Percentiles rank a stretch among this genome's conserved stretches.
Conservation (phyloP, 306 rosid species). For the Quercus robur region DNA sequence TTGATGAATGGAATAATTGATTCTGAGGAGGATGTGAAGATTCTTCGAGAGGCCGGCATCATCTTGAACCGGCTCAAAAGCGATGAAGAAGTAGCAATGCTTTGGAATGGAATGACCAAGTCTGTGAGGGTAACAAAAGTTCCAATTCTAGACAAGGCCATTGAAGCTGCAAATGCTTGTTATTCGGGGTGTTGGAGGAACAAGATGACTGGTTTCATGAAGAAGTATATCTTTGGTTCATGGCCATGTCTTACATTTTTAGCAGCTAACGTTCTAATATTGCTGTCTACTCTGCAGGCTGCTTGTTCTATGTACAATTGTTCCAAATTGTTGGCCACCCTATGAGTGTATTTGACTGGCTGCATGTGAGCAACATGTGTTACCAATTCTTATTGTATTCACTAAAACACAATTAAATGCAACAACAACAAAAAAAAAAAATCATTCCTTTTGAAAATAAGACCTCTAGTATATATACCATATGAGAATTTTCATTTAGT, state of each 20-base stretch:
- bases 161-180: not conserved
- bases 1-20: not conserved
- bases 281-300: not conserved
- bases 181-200: constrained; percentile 8
- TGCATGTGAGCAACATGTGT: not conserved
- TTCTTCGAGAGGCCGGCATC: constrained; percentile 3
- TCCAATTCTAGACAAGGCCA: not conserved
- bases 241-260: constrained; percentile 8
- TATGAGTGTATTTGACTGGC: not conserved
- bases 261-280: not conserved
- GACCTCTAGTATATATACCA: too few relatives aligned
- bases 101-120: constrained; percentile 12
- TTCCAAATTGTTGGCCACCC: not conserved
- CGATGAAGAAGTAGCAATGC: constrained; percentile 1
- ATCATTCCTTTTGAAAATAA: too few relatives aligned
- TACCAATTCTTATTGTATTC: not conserved
- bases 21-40: constrained; percentile 8
- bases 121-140: constrained; percentile 9
- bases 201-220: not conserved
- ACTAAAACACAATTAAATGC: too few relatives aligned
- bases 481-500: too few relatives aligned
- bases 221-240: not conserved
- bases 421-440: too few relatives aligned
- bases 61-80: not conserved
- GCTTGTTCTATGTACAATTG: not conserved